phyloP scores from a whole-genome alignment of 2,329 filamentous ascomycete genomes.

The Aspergillus novofumigatus region DNA sequence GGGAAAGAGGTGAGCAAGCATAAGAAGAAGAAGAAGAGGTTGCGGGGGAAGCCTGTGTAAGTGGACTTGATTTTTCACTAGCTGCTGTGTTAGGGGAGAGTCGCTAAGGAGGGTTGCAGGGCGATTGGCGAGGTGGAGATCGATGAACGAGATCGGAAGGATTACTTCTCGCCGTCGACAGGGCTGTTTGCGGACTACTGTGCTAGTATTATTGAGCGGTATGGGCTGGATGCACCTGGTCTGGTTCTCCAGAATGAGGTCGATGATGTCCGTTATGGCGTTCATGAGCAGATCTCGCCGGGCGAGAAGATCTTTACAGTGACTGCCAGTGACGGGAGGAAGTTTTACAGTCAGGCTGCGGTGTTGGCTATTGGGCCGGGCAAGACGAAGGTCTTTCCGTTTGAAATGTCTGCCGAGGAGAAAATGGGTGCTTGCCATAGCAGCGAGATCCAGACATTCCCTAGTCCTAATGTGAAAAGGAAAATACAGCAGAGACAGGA shows the following conservation, averaged over 20 bases:
- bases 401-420: slow-evolving; percentile 39
- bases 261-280: slow-evolving; percentile 57
- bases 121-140: slow-evolving; percentile 46
- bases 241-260: slow-evolving; percentile 60
- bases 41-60: slow-evolving; percentile 41
- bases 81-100: slow-evolving; percentile 5
- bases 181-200: slow-evolving; percentile 62
- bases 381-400: slow-evolving; percentile 51
- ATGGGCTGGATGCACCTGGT: slow-evolving; percentile 50
- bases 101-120: slow-evolving; percentile 12
- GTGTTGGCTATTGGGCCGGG: slow-evolving; percentile 69
- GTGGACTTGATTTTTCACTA: slow-evolving; percentile 1
- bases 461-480: slow-evolving; percentile 48
- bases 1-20: slow-evolving; percentile 80
- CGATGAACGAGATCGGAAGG: slow-evolving; percentile 63
- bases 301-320: slow-evolving; percentile 62
- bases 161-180: slow-evolving; percentile 64
- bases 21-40: slow-evolving; percentile 60
- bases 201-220: slow-evolving; percentile 53
- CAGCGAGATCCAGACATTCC: slow-evolving; percentile 59
- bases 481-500: slow-evolving; percentile 49
- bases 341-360: slow-evolving; percentile 58
- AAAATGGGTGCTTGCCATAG: slow-evolving; percentile 57
- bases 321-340: slow-evolving; percentile 48
- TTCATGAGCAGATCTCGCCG: slow-evolving; percentile 40